phyloP scores from a whole-genome alignment of 129 eudicot species.

The Tagetes patula region DNA sequence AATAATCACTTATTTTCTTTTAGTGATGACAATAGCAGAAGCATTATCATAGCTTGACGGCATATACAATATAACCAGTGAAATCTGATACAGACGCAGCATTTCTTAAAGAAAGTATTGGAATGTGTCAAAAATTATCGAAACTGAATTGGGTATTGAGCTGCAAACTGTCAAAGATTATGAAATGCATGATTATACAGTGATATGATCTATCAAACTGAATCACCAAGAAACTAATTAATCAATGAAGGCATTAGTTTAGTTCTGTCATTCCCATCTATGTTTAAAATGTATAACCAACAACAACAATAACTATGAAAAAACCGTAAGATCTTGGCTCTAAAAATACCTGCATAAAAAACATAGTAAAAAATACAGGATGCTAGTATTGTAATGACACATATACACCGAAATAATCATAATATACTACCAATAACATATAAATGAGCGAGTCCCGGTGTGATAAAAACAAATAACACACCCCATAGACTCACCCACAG shows the following conservation, averaged over 20 bases:
- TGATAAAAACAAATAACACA: too few relatives aligned
- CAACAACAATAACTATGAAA: too few relatives aligned
- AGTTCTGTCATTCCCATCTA: too few relatives aligned
- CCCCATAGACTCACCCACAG: too few relatives aligned
- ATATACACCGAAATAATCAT: too few relatives aligned
- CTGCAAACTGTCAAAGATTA: not conserved
- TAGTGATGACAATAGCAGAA: not conserved
- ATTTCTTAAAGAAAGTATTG: not conserved
- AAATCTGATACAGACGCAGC: not conserved
- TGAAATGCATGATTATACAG: not conserved
- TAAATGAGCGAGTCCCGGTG: too few relatives aligned
- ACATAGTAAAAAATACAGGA: too few relatives aligned
- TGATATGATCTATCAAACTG: not conserved
- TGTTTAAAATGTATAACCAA: too few relatives aligned
- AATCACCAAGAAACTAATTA: not conserved
- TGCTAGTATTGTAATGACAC: too few relatives aligned
- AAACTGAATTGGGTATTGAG: not conserved
- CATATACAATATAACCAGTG: conserved; percentile 15
- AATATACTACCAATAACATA: too few relatives aligned
- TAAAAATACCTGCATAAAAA: too few relatives aligned
- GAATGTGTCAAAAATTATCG: not conserved
- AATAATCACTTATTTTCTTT: not conserved
- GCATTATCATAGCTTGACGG: not conserved
- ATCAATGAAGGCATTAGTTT: not conserved
- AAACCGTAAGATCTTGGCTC: too few relatives aligned